phyloP scores from a whole-genome alignment of 2,329 filamentous ascomycete genomes.

The Arachnopeziza araneosa region DNA sequence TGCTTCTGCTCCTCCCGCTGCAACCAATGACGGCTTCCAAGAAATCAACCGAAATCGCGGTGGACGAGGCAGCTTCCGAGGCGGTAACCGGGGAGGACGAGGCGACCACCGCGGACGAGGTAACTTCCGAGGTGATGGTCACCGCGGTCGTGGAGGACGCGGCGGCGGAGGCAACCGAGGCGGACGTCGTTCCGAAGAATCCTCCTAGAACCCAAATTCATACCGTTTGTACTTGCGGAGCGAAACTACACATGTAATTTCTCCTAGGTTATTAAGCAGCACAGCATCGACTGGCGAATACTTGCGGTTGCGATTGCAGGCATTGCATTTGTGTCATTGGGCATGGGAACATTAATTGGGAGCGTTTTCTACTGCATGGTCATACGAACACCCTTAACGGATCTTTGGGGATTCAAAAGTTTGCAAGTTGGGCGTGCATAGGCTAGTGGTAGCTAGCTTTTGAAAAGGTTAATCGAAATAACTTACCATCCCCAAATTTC shows the following conservation, averaged over 20 bases:
- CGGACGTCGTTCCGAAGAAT: conserved; percentile 20
- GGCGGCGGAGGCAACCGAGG: conserved; percentile 22
- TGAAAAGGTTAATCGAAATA: neutral
- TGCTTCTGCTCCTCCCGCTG: conserved; percentile 29
- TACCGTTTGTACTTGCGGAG: neutral
- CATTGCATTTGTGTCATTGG: conserved; percentile 13
- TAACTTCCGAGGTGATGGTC: conserved; percentile 33
- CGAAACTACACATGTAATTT: conserved; percentile 20
- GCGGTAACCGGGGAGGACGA: conserved; percentile 43
- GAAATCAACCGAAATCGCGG: conserved; percentile 56
- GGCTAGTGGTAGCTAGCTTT: neutral
- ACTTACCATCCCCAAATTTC: neutral
- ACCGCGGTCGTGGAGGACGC: conserved; percentile 29
- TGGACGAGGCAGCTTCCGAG: conserved; percentile 42
- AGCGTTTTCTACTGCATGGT: conserved; percentile 7
- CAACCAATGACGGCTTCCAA: conserved; percentile 63
- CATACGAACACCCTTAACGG: neutral
- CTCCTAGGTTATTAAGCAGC: conserved; percentile 25
- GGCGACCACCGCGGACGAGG: conserved; percentile 41
- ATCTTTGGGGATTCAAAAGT: neutral
- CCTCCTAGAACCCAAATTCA: neutral
- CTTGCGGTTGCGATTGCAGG: conserved; percentile 9
- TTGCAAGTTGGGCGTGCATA: conserved; percentile 3
- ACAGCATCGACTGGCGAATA: conserved; percentile 15
- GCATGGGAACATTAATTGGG: conserved; percentile 5